Base-by-base conservation (phyloP, 2,329 filamentous ascomycete species). In the Ophioceras dolichostomum region DNA sequence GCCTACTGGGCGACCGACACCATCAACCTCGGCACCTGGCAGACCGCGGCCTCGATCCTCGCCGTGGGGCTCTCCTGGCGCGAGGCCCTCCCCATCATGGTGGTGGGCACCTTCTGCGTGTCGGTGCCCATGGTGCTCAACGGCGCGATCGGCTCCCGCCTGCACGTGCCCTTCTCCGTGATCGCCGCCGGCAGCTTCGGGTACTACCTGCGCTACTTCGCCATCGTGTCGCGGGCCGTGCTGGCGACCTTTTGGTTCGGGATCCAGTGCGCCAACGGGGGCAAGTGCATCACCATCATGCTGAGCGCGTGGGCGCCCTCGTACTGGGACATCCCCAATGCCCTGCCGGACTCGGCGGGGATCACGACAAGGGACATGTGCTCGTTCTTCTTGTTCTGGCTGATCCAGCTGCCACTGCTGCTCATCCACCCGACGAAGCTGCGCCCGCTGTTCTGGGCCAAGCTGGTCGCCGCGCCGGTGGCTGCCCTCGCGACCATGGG, bases 401-500 rank as follows among this genome's bases (percentile, higher is more conserved):
- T 57, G 22, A 46, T 60, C 36, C 58, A 61, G 45, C 40, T 48
- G 36, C 46, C 46, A 10, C 37, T 48, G 39, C 38, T 48, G 36
- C 35, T 47, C 12, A 47, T 48, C 40, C 42, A 30, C 36, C 45
- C 46, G 8, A 43, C 37, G 16, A 38, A 39, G 27, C 43, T 48
- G 21, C 34, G 24, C 17, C 30, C 17, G 37, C 38, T 48, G 66
- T 73, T 73, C 46, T 60, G 67, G 31, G 43, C 64, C 41, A 73
- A 72, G 53, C 49, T 65, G 0, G 44, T 66, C 4, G 51, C 63
- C 3, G 66, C 76, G 10, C 76, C 74, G 2, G 57, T 71, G n/a
- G 67, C 70, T 2, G 76, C 73, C 49, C 62, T 80, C 40, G 72
- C 70, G 2, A 76, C 76, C 17, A 61, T 81, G 47, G 69, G 75